Base-by-base conservation (phyloP, 2,329 filamentous ascomycete genomes). In the Fusarium goolgardi region DNA sequence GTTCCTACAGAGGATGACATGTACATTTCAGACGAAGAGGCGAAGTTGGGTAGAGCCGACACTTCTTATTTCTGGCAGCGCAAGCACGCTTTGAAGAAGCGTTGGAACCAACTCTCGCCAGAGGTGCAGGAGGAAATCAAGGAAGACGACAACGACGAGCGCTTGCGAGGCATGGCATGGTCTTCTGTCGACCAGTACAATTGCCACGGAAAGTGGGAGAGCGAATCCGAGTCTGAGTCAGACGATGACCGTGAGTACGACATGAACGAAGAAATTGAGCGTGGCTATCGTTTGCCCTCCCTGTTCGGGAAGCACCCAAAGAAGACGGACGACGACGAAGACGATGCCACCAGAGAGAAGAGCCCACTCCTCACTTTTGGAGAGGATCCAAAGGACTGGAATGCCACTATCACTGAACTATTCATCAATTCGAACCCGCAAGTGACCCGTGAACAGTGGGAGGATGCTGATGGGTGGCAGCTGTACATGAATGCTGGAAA, bases 21-120 rank as follows among this genome's bases (percentile, higher is more conserved):
- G 68, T 84, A 85, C 72, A 81, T 88, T 71, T 80, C 78, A 13
- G 83, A 87, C 70, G 79, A 82, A 45, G 83, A 84, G 29, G 60
- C 71, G 35, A 71, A 71, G 27, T 70, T 80, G 23, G 64, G 56
- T 9, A 66, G 76, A 44, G 70, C 77, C 41, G 78, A 79, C 63
- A 79, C 73, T 8, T 72, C 54, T 27, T 69, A 63, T 53, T 79
- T 82, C 71, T 85, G 83, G 83, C 76, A 77, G 70, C 77, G 72
- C 32, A 80, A 79, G 69, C 82, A 85, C 55, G 78, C 77, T 32
- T 74, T 80, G 63, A 85, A 85, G 75, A 80, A 79, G 55, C 77
- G 77, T 6, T 86, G 81, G 79, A 45, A 69, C 29, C 65, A 71
- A 6, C 78, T 86, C 37, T 75, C 75, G 0, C 58, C 71, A 1